Evolutionary conservation across 2,329 filamentous ascomycete species (phyloP), one percentile per base, ranked within the genome.

Genomic region (Neopestalotiopsis sp.): DNA sequence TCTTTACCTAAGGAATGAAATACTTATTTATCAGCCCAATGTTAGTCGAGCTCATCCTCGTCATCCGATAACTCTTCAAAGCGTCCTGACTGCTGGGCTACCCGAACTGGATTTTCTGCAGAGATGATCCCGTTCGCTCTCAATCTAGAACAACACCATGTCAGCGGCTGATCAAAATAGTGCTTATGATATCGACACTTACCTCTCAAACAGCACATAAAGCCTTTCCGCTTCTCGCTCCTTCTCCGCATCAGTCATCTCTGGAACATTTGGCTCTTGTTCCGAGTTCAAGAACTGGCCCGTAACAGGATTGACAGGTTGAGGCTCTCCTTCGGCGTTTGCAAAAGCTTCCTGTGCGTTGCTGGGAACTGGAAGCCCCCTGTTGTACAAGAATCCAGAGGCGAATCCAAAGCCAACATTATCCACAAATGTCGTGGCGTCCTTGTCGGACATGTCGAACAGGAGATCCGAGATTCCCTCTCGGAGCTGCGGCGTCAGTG

Each of bases 381-480:
- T 92, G 71, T 92, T 91, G 82, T 95, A 91, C 17, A 99, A 83
- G 77, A 96, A 97, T 0, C 96, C 96, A 0, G 94, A 93, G 0
- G 96, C 96, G 76, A 93, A 97, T 0, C 96, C 96, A 77, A 97
- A 99, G 0, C 96, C 96, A 13, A 99, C 93, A 73, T 98, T 98
- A 65, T 93, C 87, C 0, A 98, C 92, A 75, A 98, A 96, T 38
- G 86, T 92, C 17, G 87, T 88, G 0, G 95, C 89, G 74, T 98
- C 91, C 74, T 91, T 92, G 72, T 91, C 92, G 0, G 94, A 97
- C 34, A 98, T 85, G 72, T 97, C 92, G 78, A 97, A 99, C 70
- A 98, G 88, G 30, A 99, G 85, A 38, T 91, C 86, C 0, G 92
- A 93, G 66, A 97, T 91, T 20, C 89, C 88, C 61, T 92, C 90